Conservation (phyloP, 2,329 filamentous ascomycete species). For the Xylariaceae sp. region DNA sequence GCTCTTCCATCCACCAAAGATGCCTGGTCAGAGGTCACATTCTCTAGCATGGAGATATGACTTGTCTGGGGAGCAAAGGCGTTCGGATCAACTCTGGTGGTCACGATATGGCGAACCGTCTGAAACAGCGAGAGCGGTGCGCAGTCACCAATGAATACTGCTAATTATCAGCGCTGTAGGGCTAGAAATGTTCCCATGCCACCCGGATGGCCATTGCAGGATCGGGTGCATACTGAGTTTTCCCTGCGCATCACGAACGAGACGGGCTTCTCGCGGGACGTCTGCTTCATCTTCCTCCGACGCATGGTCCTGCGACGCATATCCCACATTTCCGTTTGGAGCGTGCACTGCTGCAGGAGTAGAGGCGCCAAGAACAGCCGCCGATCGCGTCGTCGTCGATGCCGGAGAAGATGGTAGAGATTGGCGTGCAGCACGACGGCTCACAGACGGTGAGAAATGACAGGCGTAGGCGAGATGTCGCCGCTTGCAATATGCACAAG, state of each 20-base stretch:
- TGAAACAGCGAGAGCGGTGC: conserved; percentile 54
- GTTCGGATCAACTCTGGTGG: conserved; percentile 40
- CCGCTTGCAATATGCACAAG: conserved; percentile 46
- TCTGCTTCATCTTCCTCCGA: conserved; percentile 48
- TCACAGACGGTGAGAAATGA: conserved; percentile 37
- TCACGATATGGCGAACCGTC: conserved; percentile 49
- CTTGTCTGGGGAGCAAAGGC: conserved; percentile 49
- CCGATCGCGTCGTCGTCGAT: too few relatives aligned
- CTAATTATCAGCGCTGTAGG: neutral
- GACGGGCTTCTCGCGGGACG: conserved; percentile 48
- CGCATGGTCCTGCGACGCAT: conserved; percentile 11
- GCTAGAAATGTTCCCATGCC: too few relatives aligned
- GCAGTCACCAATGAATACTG: conserved; percentile 51
- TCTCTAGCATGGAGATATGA: conserved; percentile 46
- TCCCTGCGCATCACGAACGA: conserved; percentile 48
- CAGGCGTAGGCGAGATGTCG: conserved; percentile 40
- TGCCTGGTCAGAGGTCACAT: conserved; percentile 30
- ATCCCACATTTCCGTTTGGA: neutral
- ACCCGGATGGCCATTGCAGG: too few relatives aligned
- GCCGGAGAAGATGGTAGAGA: neutral
- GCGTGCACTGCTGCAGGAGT: too few relatives aligned
- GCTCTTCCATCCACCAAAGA: conserved; percentile 10
- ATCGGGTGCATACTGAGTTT: conserved; percentile 36
- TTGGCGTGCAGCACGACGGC: conserved; percentile 8
- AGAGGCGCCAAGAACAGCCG: too few relatives aligned